A percentile compares a stretch with the other conserved stretches of the same genome.
phyloP scores from a whole-genome alignment of 371 early-diverging fungal genomes.

The Rhizopus sp. region DNA sequence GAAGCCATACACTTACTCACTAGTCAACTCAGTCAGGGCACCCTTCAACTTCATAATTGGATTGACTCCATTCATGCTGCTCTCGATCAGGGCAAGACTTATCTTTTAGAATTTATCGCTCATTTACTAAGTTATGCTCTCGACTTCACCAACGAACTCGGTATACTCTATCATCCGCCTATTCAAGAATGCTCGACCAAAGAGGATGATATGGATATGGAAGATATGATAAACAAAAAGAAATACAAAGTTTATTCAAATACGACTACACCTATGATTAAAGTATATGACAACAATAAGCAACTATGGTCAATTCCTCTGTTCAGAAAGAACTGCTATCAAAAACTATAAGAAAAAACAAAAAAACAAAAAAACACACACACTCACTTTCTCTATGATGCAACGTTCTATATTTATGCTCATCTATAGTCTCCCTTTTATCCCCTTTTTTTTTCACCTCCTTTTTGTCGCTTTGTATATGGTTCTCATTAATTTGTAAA shows the following conservation, averaged over 20 bases:
- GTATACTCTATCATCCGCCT: background rate
- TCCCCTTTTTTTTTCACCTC: no score
- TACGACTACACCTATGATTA: background rate
- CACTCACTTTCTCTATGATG: no score
- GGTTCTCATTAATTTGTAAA: no score
- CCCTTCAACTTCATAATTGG: background rate
- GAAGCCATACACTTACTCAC: background rate
- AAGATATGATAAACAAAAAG: background rate
- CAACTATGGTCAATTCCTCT: constrained; percentile 1
- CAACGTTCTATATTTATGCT: no score
- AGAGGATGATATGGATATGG: background rate
- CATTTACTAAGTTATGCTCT: constrained; percentile 14
- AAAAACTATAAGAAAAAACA: background rate
- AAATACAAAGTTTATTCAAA: background rate
- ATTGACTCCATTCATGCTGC: constrained; percentile 16
- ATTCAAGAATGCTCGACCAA: background rate
- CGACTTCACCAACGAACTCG: constrained; percentile 10
- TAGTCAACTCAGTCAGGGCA: background rate
- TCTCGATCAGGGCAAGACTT: constrained; percentile 19
- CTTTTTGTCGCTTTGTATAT: no score
- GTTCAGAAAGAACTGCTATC: background rate
- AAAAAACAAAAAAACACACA: no score
- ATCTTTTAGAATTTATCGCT: constrained; percentile 18
- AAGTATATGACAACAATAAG: background rate
- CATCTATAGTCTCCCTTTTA: no score